Evolutionary conservation across 2,329 filamentous ascomycete genomes (phyloP).

Genomic region (Cladosporium sp.): DNA sequence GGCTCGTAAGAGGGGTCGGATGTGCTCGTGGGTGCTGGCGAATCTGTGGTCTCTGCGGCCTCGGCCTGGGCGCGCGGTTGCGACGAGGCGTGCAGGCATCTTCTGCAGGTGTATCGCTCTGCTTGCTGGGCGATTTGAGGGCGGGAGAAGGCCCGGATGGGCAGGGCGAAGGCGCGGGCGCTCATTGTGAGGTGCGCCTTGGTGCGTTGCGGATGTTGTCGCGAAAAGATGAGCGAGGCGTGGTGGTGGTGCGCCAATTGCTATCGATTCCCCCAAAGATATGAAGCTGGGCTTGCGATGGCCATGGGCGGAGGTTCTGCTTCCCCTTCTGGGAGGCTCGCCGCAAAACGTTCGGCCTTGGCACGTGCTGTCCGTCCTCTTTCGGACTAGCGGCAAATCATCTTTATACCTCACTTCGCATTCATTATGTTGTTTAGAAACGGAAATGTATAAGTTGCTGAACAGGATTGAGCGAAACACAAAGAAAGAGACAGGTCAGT

Average conservation of each 20-base stretch:
- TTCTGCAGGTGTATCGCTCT: constrained; percentile 26
- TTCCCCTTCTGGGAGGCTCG: neutral
- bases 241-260: neutral
- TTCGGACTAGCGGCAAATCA: no score
- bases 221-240: neutral
- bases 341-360: neutral
- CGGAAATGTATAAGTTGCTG: no score
- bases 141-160: constrained; percentile 20
- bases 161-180: constrained; percentile 19
- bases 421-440: no score
- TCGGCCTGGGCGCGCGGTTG: constrained; percentile 13
- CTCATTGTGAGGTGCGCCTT: constrained; percentile 18
- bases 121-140: constrained; percentile 10
- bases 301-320: neutral
- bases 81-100: constrained; percentile 27
- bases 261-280: constrained; percentile 2
- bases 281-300: constrained; percentile 4
- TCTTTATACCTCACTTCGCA: no score
- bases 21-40: constrained; percentile 3
- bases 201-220: neutral
- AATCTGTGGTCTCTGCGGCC: constrained; percentile 5
- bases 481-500: no score
- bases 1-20: constrained; percentile 16
- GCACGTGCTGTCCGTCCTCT: no score
- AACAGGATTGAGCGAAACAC: no score